Evolutionary conservation across 192 early-diverging fungal genomes (phyloP).

Genomic region (Dissophora globulifera): DNA sequence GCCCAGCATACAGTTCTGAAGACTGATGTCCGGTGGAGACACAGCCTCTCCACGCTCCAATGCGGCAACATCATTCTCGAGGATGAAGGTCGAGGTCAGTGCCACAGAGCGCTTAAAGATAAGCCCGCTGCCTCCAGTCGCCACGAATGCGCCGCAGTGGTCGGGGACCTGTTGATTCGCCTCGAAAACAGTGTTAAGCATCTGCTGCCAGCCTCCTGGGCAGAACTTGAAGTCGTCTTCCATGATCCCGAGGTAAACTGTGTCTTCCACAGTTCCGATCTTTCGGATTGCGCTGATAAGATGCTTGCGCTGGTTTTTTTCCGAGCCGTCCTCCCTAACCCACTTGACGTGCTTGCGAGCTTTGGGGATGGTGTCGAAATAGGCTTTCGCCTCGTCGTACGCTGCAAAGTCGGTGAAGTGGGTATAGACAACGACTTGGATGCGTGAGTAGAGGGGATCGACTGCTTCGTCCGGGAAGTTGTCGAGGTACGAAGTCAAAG

Average conservation of each 20-base stretch:
- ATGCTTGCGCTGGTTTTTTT: slow-evolving; percentile 62
- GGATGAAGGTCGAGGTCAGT: slow-evolving; percentile 24
- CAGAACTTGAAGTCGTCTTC: slow-evolving; percentile 68
- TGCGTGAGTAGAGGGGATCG: slow-evolving; percentile 55
- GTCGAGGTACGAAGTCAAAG: slow-evolving; percentile 56
- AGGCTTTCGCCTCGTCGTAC: slow-evolving; percentile 43
- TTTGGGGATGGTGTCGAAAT: slow-evolving; percentile 48
- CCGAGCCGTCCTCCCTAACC: slow-evolving; percentile 55
- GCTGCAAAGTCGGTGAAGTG: slow-evolving; percentile 58
- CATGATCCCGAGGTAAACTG: slow-evolving; percentile 58
- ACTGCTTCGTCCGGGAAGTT: slow-evolving; percentile 52
- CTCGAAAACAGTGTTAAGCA: slow-evolving; percentile 57
- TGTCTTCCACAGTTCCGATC: slow-evolving; percentile 37
- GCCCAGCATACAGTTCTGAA: slow-evolving; percentile 64
- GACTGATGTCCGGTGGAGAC: slow-evolving; percentile 60
- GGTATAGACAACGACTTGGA: slow-evolving; percentile 60
- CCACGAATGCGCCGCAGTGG: slow-evolving; percentile 64
- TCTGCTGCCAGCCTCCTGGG: slow-evolving; percentile 54
- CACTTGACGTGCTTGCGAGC: slow-evolving; percentile 59
- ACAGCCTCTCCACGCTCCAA: slow-evolving; percentile 18
- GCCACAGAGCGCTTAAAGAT: slow-evolving; percentile 46
- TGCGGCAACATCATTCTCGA: slow-evolving; percentile 23
- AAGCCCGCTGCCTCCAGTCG: slow-evolving; percentile 63
- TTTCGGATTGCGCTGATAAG: slow-evolving; percentile 57
- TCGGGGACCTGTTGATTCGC: slow-evolving; percentile 52